Evolutionary conservation across 306 rosid species (phyloP), one percentile per base, ranked within the genome.

Genomic region (Vigna mungo): DNA sequence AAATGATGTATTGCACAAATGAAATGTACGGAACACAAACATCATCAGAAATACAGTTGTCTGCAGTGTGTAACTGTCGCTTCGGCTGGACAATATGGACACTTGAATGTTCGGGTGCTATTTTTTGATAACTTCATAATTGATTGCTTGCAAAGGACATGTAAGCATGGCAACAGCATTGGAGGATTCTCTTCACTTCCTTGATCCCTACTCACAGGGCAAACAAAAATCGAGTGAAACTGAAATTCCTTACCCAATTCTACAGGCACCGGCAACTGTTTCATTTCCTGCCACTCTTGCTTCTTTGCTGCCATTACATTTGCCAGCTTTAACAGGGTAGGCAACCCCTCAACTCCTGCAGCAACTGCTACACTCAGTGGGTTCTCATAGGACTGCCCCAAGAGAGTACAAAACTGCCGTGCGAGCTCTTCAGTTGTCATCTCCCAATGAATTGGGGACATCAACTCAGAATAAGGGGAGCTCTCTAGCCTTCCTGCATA

Each of bases 151-250:
- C 96, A 93, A 51, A 93, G 97, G 79, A 88, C 97, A 60, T 93
- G 97, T 53, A 86, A 85, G 74, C 98, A 93, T 9, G 98, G 94
- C 83, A 93, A 82, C 81, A 90, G 51, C 96, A 90, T 88, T 2
- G 98, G 93, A 14, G 94, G 96, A 88, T 93, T 93, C 81, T 90
- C 98, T 9, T 90, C 93, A 47, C 91, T 90, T 25, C 86, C 84
- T 85, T 90, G 96, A 44, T 93, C 98, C 82, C 94, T 84, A 66
- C 94, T 90, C 76, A 93, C 98, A 4, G 96, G 98, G 86, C 98
- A 93, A 27, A 90, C 98, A 75, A 90, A 90, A 68, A 90, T 87
- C 0, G 98, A 93, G 82, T 93, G 98, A 78, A 90, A 93, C 86
- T 90, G 94, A 85, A 90, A 91, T 76, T 90, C 96, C 78, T 88